Conservation (phyloP, 2,329 filamentous ascomycete species). For the Colletotrichum tropicale region DNA sequence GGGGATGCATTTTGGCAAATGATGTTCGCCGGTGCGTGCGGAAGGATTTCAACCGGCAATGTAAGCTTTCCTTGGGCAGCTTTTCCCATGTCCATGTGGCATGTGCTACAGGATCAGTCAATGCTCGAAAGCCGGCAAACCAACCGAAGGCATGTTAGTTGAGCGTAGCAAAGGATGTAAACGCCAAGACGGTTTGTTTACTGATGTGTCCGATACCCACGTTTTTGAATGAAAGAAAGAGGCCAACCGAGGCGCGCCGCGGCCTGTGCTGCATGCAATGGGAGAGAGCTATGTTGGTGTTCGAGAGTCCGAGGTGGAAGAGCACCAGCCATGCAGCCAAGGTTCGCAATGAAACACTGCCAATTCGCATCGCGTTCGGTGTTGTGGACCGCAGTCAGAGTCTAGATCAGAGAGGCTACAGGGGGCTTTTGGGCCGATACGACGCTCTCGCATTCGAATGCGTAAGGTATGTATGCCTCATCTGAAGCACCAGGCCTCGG, state of each 20-base stretch:
- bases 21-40: neutral
- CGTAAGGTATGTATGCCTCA: neutral
- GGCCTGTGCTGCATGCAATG: neutral
- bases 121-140: neutral
- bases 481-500: neutral
- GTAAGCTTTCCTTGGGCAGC: neutral
- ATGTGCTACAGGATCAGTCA: neutral
- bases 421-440: neutral
- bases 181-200: neutral
- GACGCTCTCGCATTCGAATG: neutral
- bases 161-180: neutral
- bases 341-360: neutral
- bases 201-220: neutral
- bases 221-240: neutral
- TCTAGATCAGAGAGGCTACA: neutral
- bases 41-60: neutral
- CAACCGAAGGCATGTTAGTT: neutral
- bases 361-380: neutral
- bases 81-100: neutral
- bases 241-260: neutral
- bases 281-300: neutral
- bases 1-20: neutral
- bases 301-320: neutral
- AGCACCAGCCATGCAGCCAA: neutral
- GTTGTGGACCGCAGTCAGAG: neutral